Base-by-base conservation (phyloP, 768 basidiomycete genomes). In the Boletus pseudopeckii region DNA sequence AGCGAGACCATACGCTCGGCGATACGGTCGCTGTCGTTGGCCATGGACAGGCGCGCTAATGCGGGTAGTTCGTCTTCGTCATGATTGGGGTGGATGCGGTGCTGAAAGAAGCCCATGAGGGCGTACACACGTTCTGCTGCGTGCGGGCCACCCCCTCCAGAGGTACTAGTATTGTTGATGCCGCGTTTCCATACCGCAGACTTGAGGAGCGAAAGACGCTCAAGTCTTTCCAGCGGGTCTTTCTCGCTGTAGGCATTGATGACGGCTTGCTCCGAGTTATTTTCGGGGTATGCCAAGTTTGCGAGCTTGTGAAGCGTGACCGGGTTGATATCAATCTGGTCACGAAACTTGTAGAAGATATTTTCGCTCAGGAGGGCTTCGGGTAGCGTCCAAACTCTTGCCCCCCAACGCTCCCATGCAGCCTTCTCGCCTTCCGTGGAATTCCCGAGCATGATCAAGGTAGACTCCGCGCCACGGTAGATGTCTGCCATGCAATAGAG, bases 101-200 rank as follows among this genome's bases (percentile, higher is more conserved):
- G 62, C n/a, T 63, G 54, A 32, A 63, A 63, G 39, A 63, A 63
- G 10, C 62, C 62, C 62, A 63, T 63, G 30, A 63, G 42, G 7
- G 62, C 62, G 13, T 63, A 63, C 1, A 63, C 61, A 13, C 50
- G 52, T 34, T 63, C 58, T 14, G 62, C 62, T 22, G 52, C 47
- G 30, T 63, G 63, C 5, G 33, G 22, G 13, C 49, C 41, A 24
- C 4, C 22, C 10, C 17, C 9, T 32, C 10, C 30, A 32, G 9
- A 10, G 10, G 2, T 4, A n/a, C n/a, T n/a, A n/a, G n/a, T n/a
- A n/a, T n/a, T n/a, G n/a, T n/a, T n/a, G n/a, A n/a, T n/a, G n/a
- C n/a, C n/a, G n/a, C n/a, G n/a, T n/a, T n/a, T n/a, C n/a, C n/a
- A n/a, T n/a, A n/a, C n/a, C n/a, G n/a, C n/a, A n/a, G 47, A 30